phyloP scores from a whole-genome alignment of 2,329 filamentous ascomycete genomes.

The Sporothrix globosa region DNA sequence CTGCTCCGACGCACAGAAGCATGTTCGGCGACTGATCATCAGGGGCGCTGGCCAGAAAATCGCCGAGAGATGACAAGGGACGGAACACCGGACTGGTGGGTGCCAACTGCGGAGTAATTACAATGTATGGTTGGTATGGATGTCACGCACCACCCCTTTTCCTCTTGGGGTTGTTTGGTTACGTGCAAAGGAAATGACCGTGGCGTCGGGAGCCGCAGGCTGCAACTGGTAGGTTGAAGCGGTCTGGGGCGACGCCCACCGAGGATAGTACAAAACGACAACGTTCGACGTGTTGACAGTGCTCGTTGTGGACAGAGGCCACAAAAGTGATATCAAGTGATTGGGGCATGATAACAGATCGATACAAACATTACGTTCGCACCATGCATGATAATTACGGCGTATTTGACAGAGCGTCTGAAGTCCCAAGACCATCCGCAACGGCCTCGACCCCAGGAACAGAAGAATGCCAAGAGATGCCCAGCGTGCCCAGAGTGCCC shows the following conservation, averaged over 20 bases:
- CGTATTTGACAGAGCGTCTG: neutral
- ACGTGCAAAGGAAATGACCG: neutral
- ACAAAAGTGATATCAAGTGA: neutral
- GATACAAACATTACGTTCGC: neutral
- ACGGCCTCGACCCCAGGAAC: neutral
- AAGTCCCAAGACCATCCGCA: neutral
- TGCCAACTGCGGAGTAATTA: too few species aligned
- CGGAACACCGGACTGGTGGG: too few species aligned
- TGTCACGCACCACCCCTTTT: neutral
- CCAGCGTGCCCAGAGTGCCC: neutral
- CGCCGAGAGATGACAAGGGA: too few species aligned
- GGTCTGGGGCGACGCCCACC: neutral
- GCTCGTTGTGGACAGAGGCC: neutral
- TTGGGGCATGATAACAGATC: too few species aligned
- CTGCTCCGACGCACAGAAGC: neutral
- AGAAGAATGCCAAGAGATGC: neutral
- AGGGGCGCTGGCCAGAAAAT: neutral
- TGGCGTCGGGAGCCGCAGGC: neutral
- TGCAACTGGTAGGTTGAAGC: slow-evolving; percentile 4
- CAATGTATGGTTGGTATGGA: too few species aligned
- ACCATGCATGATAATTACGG: neutral
- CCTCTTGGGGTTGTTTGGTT: neutral
- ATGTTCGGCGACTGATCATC: neutral
- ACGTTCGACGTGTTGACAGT: neutral
- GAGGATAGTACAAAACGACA: neutral